phyloP scores from a whole-genome alignment of 1,284 basidiomycete genomes.

The Meira miltonrushii region DNA sequence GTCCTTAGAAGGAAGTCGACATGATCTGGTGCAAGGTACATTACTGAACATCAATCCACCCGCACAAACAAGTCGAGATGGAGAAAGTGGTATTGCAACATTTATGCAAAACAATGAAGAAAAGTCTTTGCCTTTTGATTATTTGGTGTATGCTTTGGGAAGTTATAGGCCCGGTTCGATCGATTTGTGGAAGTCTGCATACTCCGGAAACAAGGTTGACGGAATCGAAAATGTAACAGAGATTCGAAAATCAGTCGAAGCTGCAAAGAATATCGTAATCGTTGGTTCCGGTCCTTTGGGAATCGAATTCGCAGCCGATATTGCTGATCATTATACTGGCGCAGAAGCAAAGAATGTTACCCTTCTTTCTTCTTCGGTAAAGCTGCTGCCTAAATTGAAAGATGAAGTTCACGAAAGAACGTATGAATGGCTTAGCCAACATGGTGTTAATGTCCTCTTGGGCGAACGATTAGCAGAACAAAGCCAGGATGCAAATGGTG shows the following conservation, averaged over 20 bases:
- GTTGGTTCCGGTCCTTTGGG: slow-evolving; percentile 22
- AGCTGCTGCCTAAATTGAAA: slow-evolving; percentile 23
- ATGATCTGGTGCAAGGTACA: not conserved
- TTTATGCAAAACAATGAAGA: not conserved
- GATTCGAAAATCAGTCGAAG: slow-evolving; percentile 17
- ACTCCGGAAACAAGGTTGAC: slow-evolving; percentile 10
- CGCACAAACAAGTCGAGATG: too few relatives aligned
- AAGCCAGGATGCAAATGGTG: not conserved
- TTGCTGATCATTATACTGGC: slow-evolving; percentile 20
- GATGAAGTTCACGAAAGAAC: slow-evolving; percentile 22
- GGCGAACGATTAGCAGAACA: slow-evolving; percentile 18
- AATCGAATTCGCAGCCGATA: slow-evolving; percentile 22
- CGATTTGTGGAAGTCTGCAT: slow-evolving; percentile 11
- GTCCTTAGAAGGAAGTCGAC: not conserved
- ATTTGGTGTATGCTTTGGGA: slow-evolving; percentile 25
- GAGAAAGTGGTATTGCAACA: not conserved
- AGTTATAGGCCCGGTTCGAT: slow-evolving; percentile 23
- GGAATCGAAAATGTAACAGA: slow-evolving; percentile 18
- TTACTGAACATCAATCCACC: not conserved
- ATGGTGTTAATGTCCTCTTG: slow-evolving; percentile 20
- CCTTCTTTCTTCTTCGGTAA: slow-evolving; percentile 16
- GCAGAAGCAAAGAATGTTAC: slow-evolving; percentile 18
- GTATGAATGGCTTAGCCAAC: not conserved
- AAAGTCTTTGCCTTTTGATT: slow-evolving; percentile 16
- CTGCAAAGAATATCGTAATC: slow-evolving; percentile 20